phyloP scores from a whole-genome alignment of 805 yeast species.

The Candida xyloterini region DNA sequence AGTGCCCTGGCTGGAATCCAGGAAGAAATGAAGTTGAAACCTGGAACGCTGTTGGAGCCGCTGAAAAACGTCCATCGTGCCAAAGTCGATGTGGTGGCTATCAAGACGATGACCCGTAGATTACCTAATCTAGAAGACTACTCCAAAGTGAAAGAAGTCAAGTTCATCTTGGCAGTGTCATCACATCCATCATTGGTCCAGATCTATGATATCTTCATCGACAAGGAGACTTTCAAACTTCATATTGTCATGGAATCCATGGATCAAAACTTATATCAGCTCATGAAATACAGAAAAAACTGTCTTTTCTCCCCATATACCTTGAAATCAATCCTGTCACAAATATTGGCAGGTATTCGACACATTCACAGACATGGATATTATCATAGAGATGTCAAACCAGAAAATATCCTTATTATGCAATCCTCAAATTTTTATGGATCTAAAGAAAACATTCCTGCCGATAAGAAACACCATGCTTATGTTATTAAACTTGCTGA shows the following conservation, averaged over 20 bases:
- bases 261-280: slow-evolving; percentile 77
- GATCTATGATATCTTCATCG: slow-evolving; percentile 76
- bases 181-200: slow-evolving; percentile 72
- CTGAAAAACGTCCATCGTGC: slow-evolving; percentile 21
- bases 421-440: slow-evolving; percentile 56
- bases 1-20: slow-evolving; percentile 12
- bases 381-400: slow-evolving; percentile 90
- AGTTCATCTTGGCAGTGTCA: slow-evolving; percentile 63
- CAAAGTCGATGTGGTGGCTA: slow-evolving; percentile 54
- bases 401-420: slow-evolving; percentile 81
- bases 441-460: slow-evolving; percentile 37
- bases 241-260: slow-evolving; percentile 88
- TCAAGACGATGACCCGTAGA: slow-evolving; percentile 70
- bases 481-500: slow-evolving; percentile 76
- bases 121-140: slow-evolving; percentile 53
- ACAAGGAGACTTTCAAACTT: slow-evolving; percentile 52
- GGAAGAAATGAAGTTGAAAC: slow-evolving; percentile 23
- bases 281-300: slow-evolving; percentile 60
- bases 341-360: slow-evolving; percentile 69
- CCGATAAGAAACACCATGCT: slow-evolving; percentile 36
- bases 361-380: slow-evolving; percentile 73
- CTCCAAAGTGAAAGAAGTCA: slow-evolving; percentile 60
- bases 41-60: slow-evolving; percentile 54
- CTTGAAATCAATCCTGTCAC: slow-evolving; percentile 64
- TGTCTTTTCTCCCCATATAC: slow-evolving; percentile 55